A percentile compares a stretch with the other conserved stretches of the same genome.
Conservation (phyloP, 768 basidiomycete genomes). For the Boletus reticulatus region DNA sequence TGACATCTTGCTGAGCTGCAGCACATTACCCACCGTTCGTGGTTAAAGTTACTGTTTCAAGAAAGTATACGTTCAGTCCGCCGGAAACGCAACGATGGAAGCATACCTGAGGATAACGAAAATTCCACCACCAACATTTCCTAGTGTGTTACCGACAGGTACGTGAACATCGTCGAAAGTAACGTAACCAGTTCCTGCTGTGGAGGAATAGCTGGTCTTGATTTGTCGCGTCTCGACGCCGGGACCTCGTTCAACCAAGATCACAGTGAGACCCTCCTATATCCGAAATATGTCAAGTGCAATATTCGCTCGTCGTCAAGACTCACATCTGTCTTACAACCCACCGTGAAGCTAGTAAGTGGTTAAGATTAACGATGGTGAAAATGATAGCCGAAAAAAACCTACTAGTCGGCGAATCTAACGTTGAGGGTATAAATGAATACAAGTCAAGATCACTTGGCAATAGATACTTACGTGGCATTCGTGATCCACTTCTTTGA, state of each 20-base stretch:
- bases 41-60: conserved; percentile 78
- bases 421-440: conserved; percentile 5
- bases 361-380: not conserved
- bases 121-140: conserved; percentile 57
- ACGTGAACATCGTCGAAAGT: conserved; percentile 85
- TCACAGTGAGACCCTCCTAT: conserved; percentile 60
- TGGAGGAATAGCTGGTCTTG: conserved; percentile 81
- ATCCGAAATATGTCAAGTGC: conserved; percentile 17
- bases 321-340: conserved; percentile 51
- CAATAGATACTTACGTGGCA: conserved; percentile 36
- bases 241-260: conserved; percentile 60
- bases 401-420: conserved; percentile 42
- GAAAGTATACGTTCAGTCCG: not conserved
- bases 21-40: conserved; percentile 92
- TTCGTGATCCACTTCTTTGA: conserved; percentile 78
- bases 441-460: not conserved
- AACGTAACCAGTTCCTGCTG: conserved; percentile 85
- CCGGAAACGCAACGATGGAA: not conserved
- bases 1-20: conserved; percentile 72
- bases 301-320: conserved; percentile 13
- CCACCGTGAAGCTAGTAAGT: conserved; percentile 54
- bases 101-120: conserved; percentile 55
- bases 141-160: conserved; percentile 83
- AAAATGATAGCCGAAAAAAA: not conserved
- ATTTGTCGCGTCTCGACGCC: conserved; percentile 67